Evolutionary conservation across 2,329 filamentous ascomycete species (phyloP).

Genomic region (Claviceps sorghi): DNA sequence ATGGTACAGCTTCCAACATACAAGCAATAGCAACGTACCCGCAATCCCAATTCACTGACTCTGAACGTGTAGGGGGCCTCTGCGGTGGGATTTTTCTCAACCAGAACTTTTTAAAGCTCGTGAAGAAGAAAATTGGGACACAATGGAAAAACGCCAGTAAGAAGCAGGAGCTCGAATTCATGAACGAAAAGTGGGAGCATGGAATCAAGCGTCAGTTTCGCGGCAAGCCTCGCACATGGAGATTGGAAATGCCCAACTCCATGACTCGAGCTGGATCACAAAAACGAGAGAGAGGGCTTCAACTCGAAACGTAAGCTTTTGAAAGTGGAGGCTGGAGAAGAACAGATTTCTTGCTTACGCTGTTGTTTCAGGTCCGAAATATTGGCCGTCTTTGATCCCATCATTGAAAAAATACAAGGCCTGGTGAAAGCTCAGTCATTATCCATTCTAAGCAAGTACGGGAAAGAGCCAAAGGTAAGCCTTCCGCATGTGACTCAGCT

Average conservation of each 20-base stretch:
- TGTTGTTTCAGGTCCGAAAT: neutral
- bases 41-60: neutral
- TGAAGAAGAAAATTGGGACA: constrained; percentile 12
- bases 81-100: constrained; percentile 28
- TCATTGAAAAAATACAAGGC: constrained; percentile 8
- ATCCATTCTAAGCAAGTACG: constrained; percentile 8
- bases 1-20: constrained; percentile 14
- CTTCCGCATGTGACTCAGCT: neutral
- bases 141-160: neutral
- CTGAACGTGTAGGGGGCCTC: constrained; percentile 16
- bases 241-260: constrained; percentile 9
- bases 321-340: neutral
- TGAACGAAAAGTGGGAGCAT: constrained; percentile 17
- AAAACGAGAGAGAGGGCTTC: neutral
- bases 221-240: constrained; percentile 7
- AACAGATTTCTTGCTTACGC: neutral
- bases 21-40: rapidly evolving
- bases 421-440: constrained; percentile 15
- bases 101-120: constrained; percentile 17
- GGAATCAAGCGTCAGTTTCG: constrained; percentile 15
- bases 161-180: constrained; percentile 7
- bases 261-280: neutral
- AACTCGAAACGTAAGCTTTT: neutral
- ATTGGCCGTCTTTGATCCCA: constrained; percentile 9
- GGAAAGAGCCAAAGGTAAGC: constrained; percentile 13